Evolutionary conservation across 1,284 basidiomycete species (phyloP).

Genomic region (Trametes versicolor): DNA sequence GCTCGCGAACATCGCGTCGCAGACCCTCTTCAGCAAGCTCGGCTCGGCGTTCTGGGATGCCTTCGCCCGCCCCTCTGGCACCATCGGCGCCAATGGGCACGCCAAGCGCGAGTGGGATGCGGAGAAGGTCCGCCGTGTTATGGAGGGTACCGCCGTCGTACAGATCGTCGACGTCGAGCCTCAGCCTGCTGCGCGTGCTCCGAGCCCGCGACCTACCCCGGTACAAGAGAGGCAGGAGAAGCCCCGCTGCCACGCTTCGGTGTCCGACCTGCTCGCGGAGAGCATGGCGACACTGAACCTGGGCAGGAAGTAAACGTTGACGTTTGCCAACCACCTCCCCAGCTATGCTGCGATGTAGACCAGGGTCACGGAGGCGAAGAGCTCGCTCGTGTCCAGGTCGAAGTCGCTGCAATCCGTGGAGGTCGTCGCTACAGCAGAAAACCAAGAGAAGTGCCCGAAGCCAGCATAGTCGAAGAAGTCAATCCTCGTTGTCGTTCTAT

Average conservation of each 20-base stretch:
- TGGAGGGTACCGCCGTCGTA: slow-evolving; percentile 81
- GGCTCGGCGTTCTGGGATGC: slow-evolving; percentile 85
- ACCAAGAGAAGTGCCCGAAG: background rate
- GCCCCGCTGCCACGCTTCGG: slow-evolving; percentile 42
- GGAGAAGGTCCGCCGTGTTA: slow-evolving; percentile 79
- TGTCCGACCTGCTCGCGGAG: slow-evolving; percentile 64
- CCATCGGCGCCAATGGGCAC: slow-evolving; percentile 37
- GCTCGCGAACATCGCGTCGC: slow-evolving; percentile 73
- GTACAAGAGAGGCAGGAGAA: slow-evolving; percentile 22
- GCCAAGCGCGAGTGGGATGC: slow-evolving; percentile 61
- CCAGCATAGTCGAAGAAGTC: slow-evolving; percentile 13
- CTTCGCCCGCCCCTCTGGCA: slow-evolving; percentile 60
- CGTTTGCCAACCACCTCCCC: background rate
- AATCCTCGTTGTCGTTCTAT: background rate
- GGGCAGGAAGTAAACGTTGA: slow-evolving; percentile 50
- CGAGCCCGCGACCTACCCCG: slow-evolving; percentile 5
- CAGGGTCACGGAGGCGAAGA: background rate
- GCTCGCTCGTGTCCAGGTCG: background rate
- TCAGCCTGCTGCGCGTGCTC: slow-evolving; percentile 26
- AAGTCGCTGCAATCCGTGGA: background rate
- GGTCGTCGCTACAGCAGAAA: background rate
- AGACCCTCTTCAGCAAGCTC: slow-evolving; percentile 73
- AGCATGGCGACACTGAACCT: slow-evolving; percentile 69
- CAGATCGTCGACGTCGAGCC: slow-evolving; percentile 76
- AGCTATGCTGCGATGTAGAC: background rate